A percentile compares a stretch with the other conserved stretches of the same genome.
Evolutionary conservation across 257 asterid species (phyloP).

Genomic region (Jaltomata sinuosa): DNA sequence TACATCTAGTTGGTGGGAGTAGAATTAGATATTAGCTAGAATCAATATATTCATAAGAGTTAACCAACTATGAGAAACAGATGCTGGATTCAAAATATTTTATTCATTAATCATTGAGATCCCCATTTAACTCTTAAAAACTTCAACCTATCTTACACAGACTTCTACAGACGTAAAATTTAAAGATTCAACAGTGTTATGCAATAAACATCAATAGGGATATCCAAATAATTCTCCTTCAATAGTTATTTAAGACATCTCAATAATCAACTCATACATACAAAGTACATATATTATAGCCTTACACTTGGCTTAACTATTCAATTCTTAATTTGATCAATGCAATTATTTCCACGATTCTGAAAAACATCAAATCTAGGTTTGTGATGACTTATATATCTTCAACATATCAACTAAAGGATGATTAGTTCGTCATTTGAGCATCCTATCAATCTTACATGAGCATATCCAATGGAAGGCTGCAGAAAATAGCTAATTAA

Average conservation of each 20-base stretch:
- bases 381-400: background rate
- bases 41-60: background rate
- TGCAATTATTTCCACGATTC: background rate
- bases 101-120: background rate
- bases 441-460: background rate
- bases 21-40: background rate
- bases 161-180: background rate
- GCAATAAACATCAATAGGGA: background rate
- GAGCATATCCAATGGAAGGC: background rate
- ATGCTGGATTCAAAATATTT: background rate
- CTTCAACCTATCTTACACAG: background rate
- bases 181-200: background rate
- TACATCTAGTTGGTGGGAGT: background rate
- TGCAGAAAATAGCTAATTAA: background rate
- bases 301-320: background rate
- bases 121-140: background rate
- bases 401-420: background rate
- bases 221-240: background rate
- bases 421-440: background rate
- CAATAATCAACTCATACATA: background rate
- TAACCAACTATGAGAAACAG: background rate
- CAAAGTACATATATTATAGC: background rate
- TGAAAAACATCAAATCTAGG: background rate
- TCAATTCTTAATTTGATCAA: background rate
- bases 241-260: background rate